Percentiles rank a stretch among this genome's conserved stretches.
phyloP scores from a whole-genome alignment of 768 basidiomycete genomes.

The Agrocybe pediades region DNA sequence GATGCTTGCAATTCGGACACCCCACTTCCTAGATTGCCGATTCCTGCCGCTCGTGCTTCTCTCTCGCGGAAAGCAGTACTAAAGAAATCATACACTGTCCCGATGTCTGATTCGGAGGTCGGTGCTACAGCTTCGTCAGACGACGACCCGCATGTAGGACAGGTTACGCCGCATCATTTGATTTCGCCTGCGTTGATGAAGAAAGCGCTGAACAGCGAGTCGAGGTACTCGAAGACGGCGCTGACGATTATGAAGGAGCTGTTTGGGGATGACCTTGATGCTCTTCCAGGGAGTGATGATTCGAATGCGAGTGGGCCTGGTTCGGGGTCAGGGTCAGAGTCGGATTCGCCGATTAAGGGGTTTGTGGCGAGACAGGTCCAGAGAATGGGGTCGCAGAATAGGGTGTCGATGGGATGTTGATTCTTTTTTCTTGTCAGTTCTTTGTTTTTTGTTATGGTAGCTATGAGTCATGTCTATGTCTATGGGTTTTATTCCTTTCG shows the following conservation, averaged over 20 bases:
- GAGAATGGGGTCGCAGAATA: conserved; percentile 11
- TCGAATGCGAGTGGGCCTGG: no score
- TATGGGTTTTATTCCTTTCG: no score
- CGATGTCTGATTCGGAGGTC: conserved; percentile 10
- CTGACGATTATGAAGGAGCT: conserved; percentile 8
- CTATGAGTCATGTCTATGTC: no score
- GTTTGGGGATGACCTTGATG: conserved; percentile 17
- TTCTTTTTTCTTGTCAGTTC: no score
- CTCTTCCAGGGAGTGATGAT: conserved; percentile 25
- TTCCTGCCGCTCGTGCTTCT: conserved; percentile 1
- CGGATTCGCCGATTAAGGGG: conserved; percentile 28
- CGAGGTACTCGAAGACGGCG: background rate
- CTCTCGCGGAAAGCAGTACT: no score
- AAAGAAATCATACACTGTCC: conserved; percentile 12
- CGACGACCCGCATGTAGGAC: conserved; percentile 63
- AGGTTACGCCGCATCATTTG: conserved; percentile 70
- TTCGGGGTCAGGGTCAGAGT: conserved; percentile 19
- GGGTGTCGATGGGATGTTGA: no score
- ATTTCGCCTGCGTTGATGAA: conserved; percentile 53
- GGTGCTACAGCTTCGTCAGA: conserved; percentile 48
- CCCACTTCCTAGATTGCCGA: conserved; percentile 15
- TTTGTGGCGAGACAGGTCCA: conserved; percentile 20
- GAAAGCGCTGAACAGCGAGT: conserved; percentile 1
- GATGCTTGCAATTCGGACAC: background rate
- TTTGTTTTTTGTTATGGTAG: no score